These are phyloP conservation scores for Ampelomyces quisqualis DNA, from an alignment of 2,329 filamentous ascomycete species.

Conservation along the genomic window DNA sequence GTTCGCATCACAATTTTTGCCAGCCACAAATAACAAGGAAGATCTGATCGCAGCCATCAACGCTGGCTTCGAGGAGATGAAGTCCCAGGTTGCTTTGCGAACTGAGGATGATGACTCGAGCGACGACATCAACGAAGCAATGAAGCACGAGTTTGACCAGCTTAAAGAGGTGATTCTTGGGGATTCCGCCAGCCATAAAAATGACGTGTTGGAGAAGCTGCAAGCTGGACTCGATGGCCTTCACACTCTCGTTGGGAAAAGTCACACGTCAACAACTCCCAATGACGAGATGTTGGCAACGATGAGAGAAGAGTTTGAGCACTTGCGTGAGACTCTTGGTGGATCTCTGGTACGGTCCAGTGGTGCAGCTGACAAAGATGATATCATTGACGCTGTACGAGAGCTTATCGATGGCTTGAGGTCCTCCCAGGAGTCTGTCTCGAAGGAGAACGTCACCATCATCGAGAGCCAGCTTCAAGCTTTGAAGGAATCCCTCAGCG, in stretches of 20 bases:
- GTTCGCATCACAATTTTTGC: conserved; percentile 51
- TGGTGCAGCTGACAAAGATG: conserved; percentile 57
- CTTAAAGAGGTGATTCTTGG: conserved; percentile 74
- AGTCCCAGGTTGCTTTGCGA: conserved; percentile 43
- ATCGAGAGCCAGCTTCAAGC: conserved; percentile 48
- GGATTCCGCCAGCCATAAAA: conserved; percentile 57
- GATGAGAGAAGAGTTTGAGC: conserved; percentile 62
- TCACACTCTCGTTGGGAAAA: conserved; percentile 47
- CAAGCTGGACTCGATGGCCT: conserved; percentile 54
- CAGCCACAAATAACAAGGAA: conserved; percentile 35
- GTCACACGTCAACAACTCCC: conserved; percentile 24
- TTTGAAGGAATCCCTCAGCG: conserved; percentile 47
- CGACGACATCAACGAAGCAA: conserved; percentile 62
- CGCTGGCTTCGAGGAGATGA: conserved; percentile 45
- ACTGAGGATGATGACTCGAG: conserved; percentile 41
- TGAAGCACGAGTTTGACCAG: conserved; percentile 80
- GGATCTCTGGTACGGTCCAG: conserved; percentile 53
- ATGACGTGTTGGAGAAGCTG: conserved; percentile 63
- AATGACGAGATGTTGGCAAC: conserved; percentile 51
- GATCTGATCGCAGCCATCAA: conserved; percentile 45
- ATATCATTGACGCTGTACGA: conserved; percentile 68
- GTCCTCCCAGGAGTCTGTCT: conserved; percentile 44
- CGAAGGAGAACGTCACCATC: conserved; percentile 45
- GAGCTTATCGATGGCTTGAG: conserved; percentile 49
- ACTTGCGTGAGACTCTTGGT: conserved; percentile 59